A percentile compares a stretch with the other conserved stretches of the same genome.
Conservation (phyloP, 768 basidiomycete genomes). For the Brasilioporus rufonigricans region DNA sequence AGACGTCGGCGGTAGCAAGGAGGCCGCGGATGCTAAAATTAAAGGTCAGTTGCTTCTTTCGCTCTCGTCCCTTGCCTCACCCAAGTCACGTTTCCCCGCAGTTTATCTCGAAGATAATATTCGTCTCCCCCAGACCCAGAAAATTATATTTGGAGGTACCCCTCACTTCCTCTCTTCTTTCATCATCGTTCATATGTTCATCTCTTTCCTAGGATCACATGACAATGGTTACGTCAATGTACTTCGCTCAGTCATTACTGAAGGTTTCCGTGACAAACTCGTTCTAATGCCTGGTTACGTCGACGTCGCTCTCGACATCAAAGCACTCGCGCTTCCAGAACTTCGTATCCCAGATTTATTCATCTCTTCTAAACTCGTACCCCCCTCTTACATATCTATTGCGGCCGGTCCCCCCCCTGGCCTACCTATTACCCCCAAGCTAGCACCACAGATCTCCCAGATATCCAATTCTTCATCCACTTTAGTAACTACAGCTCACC, state of each 20-base stretch:
- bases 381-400: conserved; percentile 26
- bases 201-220: conserved; percentile 52
- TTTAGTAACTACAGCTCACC: conserved; percentile 5
- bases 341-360: conserved; percentile 59
- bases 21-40: conserved; percentile 74
- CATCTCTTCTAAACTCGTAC: conserved; percentile 50
- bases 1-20: conserved; percentile 69
- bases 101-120: conserved; percentile 40
- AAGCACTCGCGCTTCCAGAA: conserved; percentile 52
- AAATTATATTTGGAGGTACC: conserved; percentile 68
- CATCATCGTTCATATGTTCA: conserved; percentile 1
- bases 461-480: conserved; percentile 12
- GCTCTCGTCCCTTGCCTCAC: conserved; percentile 6
- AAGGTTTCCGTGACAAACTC: conserved; percentile 62
- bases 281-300: conserved; percentile 62
- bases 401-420: conserved; percentile 27
- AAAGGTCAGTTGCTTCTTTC: conserved; percentile 47
- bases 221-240: conserved; percentile 69
- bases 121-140: conserved; percentile 59
- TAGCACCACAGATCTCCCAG: conserved; percentile 4
- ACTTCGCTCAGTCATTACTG: conserved; percentile 62
- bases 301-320: conserved; percentile 58
- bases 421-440: conserved; percentile 17
- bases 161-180: conserved; percentile 7
- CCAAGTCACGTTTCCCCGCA: conserved; percentile 13